Evolutionary conservation across 2,329 filamentous ascomycete species (phyloP).

Genomic region (Colletotrichum abscissum): DNA sequence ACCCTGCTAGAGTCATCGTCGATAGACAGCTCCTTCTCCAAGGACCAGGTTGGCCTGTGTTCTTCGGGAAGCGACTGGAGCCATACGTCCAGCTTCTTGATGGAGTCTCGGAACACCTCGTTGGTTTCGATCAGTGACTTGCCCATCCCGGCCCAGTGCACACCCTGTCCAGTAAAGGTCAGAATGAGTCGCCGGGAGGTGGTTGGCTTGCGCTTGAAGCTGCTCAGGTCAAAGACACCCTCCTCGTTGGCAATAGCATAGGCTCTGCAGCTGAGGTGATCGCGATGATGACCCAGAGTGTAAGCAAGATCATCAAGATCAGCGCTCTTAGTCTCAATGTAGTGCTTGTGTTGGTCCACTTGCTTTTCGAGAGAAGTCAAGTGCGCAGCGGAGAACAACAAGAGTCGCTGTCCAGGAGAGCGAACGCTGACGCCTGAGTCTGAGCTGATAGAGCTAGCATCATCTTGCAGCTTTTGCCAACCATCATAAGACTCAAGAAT

Average conservation of each 20-base stretch:
- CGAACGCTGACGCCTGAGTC: slow-evolving; percentile 24
- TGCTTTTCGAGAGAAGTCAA: slow-evolving; percentile 18
- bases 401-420: slow-evolving; percentile 5
- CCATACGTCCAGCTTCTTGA: slow-evolving; percentile 33
- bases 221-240: slow-evolving; percentile 33
- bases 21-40: slow-evolving; percentile 42
- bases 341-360: slow-evolving; percentile 37
- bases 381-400: slow-evolving; percentile 23
- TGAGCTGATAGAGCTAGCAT: slow-evolving; percentile 17
- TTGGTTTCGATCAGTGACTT: slow-evolving; percentile 22
- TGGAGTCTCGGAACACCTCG: slow-evolving; percentile 19
- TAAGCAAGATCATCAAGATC: slow-evolving; percentile 41
- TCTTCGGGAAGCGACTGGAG: slow-evolving; percentile 20
- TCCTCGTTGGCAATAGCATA: slow-evolving; percentile 38
- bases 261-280: slow-evolving; percentile 42
- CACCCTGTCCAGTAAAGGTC: slow-evolving; percentile 37
- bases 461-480: slow-evolving; percentile 21
- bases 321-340: slow-evolving; percentile 29
- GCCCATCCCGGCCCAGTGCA: slow-evolving; percentile 37
- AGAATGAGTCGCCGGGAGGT: slow-evolving; percentile 24
- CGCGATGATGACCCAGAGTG: slow-evolving; percentile 44
- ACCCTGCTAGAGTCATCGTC: slow-evolving; percentile 39
- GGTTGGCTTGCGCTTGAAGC: slow-evolving; percentile 27
- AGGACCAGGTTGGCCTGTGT: slow-evolving; percentile 37
- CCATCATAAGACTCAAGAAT: slow-evolving; percentile 26